A percentile compares a stretch with the other conserved stretches of the same genome.
Evolutionary conservation across 257 asterid species (phyloP).

Genomic region (Solanum sejunctum): DNA sequence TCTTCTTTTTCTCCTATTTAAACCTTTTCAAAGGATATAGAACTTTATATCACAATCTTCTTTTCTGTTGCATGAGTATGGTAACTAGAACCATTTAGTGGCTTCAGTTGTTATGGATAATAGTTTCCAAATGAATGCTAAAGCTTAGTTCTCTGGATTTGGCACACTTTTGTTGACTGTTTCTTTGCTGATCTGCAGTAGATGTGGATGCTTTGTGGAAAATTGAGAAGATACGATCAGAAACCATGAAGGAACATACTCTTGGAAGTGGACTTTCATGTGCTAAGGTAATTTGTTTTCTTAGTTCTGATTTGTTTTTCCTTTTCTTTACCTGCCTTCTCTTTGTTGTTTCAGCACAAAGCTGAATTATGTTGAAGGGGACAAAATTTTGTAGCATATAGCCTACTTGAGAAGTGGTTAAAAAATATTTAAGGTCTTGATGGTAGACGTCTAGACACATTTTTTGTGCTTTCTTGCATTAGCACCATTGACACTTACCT

Average conservation of each 20-base stretch:
- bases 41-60: not conserved
- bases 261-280: conserved; percentile 81
- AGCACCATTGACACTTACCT: not conserved
- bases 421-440: not conserved
- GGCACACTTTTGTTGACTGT: not conserved
- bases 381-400: not conserved
- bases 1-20: not conserved
- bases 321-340: not conserved
- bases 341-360: not conserved
- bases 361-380: not conserved
- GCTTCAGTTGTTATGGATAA: not conserved
- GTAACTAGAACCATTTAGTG: not conserved
- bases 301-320: not conserved
- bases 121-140: not conserved
- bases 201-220: conserved; percentile 77
- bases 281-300: conserved; percentile 57
- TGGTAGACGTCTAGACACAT: not conserved
- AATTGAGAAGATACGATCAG: conserved; percentile 72
- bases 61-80: not conserved
- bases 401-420: not conserved
- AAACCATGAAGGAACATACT: conserved; percentile 54
- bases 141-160: not conserved
- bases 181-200: conserved; percentile 26
- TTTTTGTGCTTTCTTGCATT: not conserved
- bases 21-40: not conserved